Percentiles rank a stretch among this genome's conserved stretches.
Evolutionary conservation across 2,329 filamentous ascomycete genomes (phyloP).

Genomic region (Claviceps cyperi): DNA sequence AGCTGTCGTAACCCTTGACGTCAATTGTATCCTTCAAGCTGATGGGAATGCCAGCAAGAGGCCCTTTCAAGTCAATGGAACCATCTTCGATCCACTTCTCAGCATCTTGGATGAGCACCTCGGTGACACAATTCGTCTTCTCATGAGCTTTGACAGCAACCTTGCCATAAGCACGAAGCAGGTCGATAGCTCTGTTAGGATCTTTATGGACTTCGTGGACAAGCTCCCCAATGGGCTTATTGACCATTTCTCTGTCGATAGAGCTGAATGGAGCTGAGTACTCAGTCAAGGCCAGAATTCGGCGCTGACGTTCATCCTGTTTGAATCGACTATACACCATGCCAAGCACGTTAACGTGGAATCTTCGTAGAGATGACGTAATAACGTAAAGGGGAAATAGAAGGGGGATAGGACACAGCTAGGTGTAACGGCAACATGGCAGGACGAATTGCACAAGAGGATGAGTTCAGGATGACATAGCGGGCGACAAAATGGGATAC

Average conservation of each 20-base stretch:
- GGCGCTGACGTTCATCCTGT: conserved; percentile 56
- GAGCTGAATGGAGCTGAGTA: conserved; percentile 54
- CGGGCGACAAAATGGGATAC: not conserved
- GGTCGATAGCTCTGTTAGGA: conserved; percentile 48
- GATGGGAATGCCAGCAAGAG: conserved; percentile 74
- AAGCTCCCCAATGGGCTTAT: conserved; percentile 61
- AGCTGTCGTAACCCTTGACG: conserved; percentile 70
- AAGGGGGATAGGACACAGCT: not conserved
- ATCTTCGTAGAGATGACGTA: not conserved
- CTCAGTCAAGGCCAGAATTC: conserved; percentile 50
- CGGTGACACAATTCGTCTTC: conserved; percentile 80
- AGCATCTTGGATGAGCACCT: conserved; percentile 66
- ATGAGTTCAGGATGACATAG: not conserved
- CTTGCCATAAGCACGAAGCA: conserved; percentile 79
- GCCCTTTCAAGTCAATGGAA: conserved; percentile 58
- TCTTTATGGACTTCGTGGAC: conserved; percentile 66
- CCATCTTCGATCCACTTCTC: conserved; percentile 52
- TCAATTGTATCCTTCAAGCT: conserved; percentile 71
- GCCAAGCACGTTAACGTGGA: conserved; percentile 14
- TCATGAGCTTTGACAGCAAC: conserved; percentile 70
- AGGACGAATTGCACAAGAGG: not conserved
- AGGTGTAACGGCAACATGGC: not conserved
- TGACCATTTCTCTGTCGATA: conserved; percentile 51
- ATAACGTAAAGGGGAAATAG: not conserved
- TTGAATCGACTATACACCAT: conserved; percentile 50